These are phyloP conservation scores for Xanthoconium stramineum DNA, from an alignment of 768 basidiomycete species.

Conservation along the genomic window DNA sequence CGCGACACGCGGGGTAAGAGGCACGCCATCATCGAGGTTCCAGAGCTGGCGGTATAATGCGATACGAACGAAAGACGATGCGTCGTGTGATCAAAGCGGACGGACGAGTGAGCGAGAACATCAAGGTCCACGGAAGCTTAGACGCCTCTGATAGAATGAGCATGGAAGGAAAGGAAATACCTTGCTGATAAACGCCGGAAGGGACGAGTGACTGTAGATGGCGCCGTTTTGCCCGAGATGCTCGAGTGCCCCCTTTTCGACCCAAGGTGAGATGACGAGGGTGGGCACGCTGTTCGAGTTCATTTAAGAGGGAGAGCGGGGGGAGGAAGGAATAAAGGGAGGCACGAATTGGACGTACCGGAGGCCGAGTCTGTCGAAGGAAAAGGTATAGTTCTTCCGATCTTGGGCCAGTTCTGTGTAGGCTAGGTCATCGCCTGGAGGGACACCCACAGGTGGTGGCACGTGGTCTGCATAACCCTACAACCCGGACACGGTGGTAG, in stretches of 20 bases:
- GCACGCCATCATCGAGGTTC: conserved; percentile 22
- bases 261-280: conserved; percentile 25
- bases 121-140: not conserved
- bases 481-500: not conserved
- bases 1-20: conserved; percentile 21
- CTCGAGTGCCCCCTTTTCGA: conserved; percentile 18
- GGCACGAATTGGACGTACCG: conserved; percentile 8
- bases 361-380: conserved; percentile 23
- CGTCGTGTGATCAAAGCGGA: not conserved
- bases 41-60: conserved; percentile 11
- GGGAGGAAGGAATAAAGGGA: not conserved
- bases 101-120: not conserved
- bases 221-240: conserved; percentile 1
- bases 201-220: conserved; percentile 23
- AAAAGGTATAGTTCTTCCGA: conserved; percentile 18
- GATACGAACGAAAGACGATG: too few species aligned
- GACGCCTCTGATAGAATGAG: not conserved
- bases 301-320: not conserved
- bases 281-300: conserved; percentile 14
- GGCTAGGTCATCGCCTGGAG: conserved; percentile 22
- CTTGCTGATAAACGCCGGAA: conserved; percentile 22
- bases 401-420: conserved; percentile 22
- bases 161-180: not conserved
- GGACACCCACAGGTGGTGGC: conserved; percentile 18
- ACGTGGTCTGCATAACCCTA: conserved; percentile 27